Percentiles rank a stretch among this genome's conserved stretches.
phyloP scores from a whole-genome alignment of 805 yeast species.

The Hagleromyces aurorensis region DNA sequence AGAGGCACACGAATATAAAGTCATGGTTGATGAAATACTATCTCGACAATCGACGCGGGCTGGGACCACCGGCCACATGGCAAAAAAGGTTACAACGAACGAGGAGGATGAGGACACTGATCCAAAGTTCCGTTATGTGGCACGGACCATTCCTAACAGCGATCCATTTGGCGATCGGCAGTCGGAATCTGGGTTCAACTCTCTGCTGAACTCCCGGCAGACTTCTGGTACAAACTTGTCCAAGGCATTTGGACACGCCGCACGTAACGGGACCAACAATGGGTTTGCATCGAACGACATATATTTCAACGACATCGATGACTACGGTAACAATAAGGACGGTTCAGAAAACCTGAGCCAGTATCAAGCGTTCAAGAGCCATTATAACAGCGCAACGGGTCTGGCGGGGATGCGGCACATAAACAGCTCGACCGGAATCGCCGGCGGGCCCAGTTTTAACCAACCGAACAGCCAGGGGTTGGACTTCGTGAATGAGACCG shows the following conservation, averaged over 20 bases:
- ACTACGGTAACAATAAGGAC: no score
- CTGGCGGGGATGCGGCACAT: not conserved
- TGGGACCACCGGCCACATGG: no score
- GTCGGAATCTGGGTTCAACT: not conserved
- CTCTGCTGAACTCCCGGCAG: not conserved
- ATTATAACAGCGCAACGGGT: no score
- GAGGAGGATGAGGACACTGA: conserved; percentile 10
- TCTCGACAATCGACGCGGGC: no score
- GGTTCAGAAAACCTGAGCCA: no score
- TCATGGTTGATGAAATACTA: no score
- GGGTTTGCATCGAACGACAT: not conserved
- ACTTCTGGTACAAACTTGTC: not conserved
- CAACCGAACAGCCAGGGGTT: not conserved
- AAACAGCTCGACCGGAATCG: not conserved
- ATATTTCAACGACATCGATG: conserved; percentile 8
- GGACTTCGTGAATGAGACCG: conserved; percentile 1
- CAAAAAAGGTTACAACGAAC: conserved; percentile 2
- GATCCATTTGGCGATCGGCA: conserved; percentile 2
- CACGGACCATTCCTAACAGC: conserved; percentile 8
- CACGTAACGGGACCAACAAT: not conserved
- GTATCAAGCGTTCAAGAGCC: no score
- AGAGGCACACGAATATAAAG: not conserved
- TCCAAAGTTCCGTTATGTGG: conserved; percentile 4
- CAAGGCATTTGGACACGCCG: not conserved
- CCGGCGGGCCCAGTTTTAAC: not conserved